Percentiles rank a stretch among this genome's conserved stretches.
Conservation (phyloP, 2,329 filamentous ascomycete genomes). For the Sphaerulina populicola region DNA sequence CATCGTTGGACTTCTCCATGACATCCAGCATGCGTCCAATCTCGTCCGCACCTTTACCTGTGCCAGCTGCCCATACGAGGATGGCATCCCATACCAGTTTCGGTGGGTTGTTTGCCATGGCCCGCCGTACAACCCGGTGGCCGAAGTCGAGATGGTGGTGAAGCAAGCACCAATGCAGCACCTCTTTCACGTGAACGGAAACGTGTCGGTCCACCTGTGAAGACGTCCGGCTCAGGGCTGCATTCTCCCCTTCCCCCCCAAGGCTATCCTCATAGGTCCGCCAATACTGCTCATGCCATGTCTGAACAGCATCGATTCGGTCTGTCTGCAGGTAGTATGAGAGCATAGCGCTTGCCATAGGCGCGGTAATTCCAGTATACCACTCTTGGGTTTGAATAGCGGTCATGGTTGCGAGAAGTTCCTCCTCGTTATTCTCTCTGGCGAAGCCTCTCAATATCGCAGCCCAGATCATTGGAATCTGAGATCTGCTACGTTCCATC, state of each 20-base stretch:
- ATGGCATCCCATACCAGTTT: constrained; percentile 57
- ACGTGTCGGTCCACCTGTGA: not conserved
- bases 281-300: constrained; percentile 41
- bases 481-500: not conserved
- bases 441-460: constrained; percentile 50
- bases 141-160: constrained; percentile 56
- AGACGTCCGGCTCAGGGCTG: not conserved
- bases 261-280: not conserved
- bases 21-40: constrained; percentile 63
- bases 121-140: constrained; percentile 47
- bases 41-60: constrained; percentile 63
- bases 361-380: not conserved
- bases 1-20: constrained; percentile 42
- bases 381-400: constrained; percentile 39
- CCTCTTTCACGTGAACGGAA: not conserved
- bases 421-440: constrained; percentile 49
- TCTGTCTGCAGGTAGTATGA: constrained; percentile 54
- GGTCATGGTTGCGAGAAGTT: constrained; percentile 50
- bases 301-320: constrained; percentile 53
- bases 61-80: constrained; percentile 66
- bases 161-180: constrained; percentile 22
- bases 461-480: constrained; percentile 9
- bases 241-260: not conserved
- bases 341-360: constrained; percentile 26
- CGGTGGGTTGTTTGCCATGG: constrained; percentile 24